Base-by-base conservation (phyloP, 805 yeast genomes). In the Starmerella ratchasimensis region DNA sequence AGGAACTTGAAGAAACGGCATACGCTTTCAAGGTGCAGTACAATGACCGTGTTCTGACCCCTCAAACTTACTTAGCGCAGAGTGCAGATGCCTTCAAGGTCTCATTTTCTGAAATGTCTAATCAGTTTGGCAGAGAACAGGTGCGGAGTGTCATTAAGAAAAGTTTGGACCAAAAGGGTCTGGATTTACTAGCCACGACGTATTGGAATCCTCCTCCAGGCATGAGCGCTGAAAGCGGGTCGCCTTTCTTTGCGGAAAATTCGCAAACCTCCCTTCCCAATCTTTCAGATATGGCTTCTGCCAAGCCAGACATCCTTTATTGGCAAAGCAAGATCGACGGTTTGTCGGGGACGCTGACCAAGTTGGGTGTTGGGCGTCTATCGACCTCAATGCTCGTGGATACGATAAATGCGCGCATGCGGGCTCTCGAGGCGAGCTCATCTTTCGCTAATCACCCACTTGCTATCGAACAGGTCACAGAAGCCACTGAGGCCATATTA, bases 11-110 rank as follows among this genome's bases (percentile, higher is more conserved):
- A 56, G 98, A 93, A 51, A 74, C 96, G 0, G 64, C 90, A 1
- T 90, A 90, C 56, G 75, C 78, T 55, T 90, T 83, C 63, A 90
- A 90, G 57, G 99, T 90, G 18, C 96, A 90, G 58, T 90, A 84
- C 60, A 90, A 90, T 55, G 99, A 90, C 58, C 72, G 96, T 37
- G 81, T 79, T 25, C 65, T 90, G 45, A 90, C 99, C 0, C 94
- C 97, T 13, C 90, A 84, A 52, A 82, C 93, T 41, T 90, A 90
- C 54, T 67, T 90, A 49, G 94, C 96, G 17, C 88, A 81, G 53
- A 82, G 90, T 39, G 72, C 90, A 24, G 99, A 90, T 57, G 63
- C 80, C 34, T 67, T 93, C 53, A 90, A 90, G 57, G 65, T 80
- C 28, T 77, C 83, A 0, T 76, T 88, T 42, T 88, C 90, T 56